These are phyloP conservation scores for Globisporangium sylvaticum DNA, from an alignment of 352 stramenopile genomes.

Conservation along the genomic window DNA sequence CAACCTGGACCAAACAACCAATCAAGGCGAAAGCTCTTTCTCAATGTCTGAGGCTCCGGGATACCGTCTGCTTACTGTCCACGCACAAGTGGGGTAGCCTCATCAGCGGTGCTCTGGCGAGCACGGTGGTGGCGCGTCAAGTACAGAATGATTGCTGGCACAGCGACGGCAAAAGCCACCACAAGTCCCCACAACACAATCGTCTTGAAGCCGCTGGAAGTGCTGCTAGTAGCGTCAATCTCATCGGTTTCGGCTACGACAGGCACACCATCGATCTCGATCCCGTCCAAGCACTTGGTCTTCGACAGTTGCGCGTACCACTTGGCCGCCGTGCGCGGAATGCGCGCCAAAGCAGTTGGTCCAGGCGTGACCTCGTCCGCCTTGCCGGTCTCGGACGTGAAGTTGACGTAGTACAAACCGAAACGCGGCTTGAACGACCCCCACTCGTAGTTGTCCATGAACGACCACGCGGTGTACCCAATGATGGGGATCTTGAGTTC, in stretches of 20 bases:
- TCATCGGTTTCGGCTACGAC: background rate
- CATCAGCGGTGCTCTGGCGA: no score
- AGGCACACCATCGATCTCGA: background rate
- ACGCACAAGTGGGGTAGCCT: no score
- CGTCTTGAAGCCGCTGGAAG: background rate
- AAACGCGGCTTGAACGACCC: slow-evolving; percentile 61
- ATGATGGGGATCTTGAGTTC: slow-evolving; percentile 70
- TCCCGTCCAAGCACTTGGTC: slow-evolving; percentile 3
- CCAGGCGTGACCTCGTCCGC: slow-evolving; percentile 31
- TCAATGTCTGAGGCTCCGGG: no score
- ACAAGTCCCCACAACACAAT: background rate
- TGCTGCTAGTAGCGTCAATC: background rate
- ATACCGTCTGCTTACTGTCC: no score
- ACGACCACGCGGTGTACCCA: slow-evolving; percentile 92
- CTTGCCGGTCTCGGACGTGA: background rate
- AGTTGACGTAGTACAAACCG: slow-evolving; percentile 11
- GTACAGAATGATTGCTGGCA: no score
- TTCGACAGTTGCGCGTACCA: slow-evolving; percentile 42
- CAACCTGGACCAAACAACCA: no score
- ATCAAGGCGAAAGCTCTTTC: no score
- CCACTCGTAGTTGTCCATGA: slow-evolving; percentile 96
- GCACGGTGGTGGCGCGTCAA: no score
- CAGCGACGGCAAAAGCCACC: background rate
- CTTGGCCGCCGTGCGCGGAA: slow-evolving; percentile 17
- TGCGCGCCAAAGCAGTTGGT: slow-evolving; percentile 26